phyloP scores from a whole-genome alignment of 2,329 filamentous ascomycete species.

The Clonostachys rhizophaga region DNA sequence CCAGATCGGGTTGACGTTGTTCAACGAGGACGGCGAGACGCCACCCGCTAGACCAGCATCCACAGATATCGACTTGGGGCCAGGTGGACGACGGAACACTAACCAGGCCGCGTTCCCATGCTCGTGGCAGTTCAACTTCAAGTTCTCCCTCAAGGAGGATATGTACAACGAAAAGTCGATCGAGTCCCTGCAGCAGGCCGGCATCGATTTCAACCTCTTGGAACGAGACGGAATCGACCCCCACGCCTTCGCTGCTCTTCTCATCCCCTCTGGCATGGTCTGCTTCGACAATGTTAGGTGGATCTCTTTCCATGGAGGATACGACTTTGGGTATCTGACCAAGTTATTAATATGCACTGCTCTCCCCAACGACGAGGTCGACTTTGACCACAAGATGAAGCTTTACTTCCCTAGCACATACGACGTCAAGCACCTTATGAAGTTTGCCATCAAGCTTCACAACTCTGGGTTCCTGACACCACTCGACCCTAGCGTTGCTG shows the following conservation, averaged over 20 bases:
- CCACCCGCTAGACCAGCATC: slow-evolving; percentile 64
- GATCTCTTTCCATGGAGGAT: slow-evolving; percentile 97
- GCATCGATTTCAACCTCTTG: slow-evolving; percentile 85
- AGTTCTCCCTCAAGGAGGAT: slow-evolving; percentile 88
- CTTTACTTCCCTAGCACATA: slow-evolving; percentile 91
- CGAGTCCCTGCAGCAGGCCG: slow-evolving; percentile 81
- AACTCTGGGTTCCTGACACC: slow-evolving; percentile 59
- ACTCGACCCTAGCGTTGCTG: slow-evolving; percentile 58
- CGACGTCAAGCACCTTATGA: slow-evolving; percentile 97
- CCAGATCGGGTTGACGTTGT: slow-evolving; percentile 91
- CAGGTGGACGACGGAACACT: slow-evolving; percentile 29
- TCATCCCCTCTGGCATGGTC: slow-evolving; percentile 89
- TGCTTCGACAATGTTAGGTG: slow-evolving; percentile 85
- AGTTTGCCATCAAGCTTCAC: slow-evolving; percentile 72
- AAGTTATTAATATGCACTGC: slow-evolving; percentile 84
- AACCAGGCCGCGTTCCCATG: slow-evolving; percentile 62
- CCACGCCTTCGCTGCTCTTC: slow-evolving; percentile 78
- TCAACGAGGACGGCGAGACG: slow-evolving; percentile 84
- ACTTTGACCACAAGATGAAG: slow-evolving; percentile 85
- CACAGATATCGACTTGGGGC: slow-evolving; percentile 23
- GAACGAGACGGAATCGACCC: slow-evolving; percentile 89
- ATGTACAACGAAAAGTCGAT: slow-evolving; percentile 98
- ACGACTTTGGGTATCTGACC: slow-evolving; percentile 96
- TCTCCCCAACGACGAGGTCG: slow-evolving; percentile 82
- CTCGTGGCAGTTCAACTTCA: slow-evolving; percentile 99